Base-by-base conservation (phyloP, 139 green algal species). In the Mesotaenium endlicherianum region DNA sequence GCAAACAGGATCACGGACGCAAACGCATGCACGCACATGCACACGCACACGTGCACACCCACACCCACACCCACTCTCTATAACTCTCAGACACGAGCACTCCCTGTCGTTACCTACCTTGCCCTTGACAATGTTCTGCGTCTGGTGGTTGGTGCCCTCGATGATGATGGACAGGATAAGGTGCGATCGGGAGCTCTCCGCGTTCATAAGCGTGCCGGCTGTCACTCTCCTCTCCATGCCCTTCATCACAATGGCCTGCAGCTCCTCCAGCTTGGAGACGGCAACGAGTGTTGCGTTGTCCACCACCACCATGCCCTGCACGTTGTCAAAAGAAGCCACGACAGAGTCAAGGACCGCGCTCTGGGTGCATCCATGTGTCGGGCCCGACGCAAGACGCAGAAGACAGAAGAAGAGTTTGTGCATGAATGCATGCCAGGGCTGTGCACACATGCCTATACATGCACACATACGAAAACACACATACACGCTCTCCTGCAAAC, bases 101-200 rank as follows among this genome's bases (percentile, higher is more conserved):
- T n/a, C n/a, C n/a, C n/a, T n/a, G n/a, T n/a, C n/a, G 53, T 26
- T 64, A 26, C 20, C 20, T 72, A 88, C 81, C 83, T 89, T 89
- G 26, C 84, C 84, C 55, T 91, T 90, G 26, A 93, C 89, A 17
- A 97, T 88, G 31, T 80, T 84, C 89, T 98, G 94, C 6, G 93
- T 98, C 91, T 98, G 93, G 84, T 97, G 88, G 93, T 99, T 97
- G 77, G 94, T 97, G 45, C 87, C 86, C 91, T 97, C 93, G 59
- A 98, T 93, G 60, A 95, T 92, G 83, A 98, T 89, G 40, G 90
- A 94, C 79, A 98, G 95, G 87, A 98, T 93, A 58, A 98, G 92
- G 92, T 99, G 96, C 16, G 91, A 96, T 57, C 88, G 84, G 2
- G 60, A 85, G 34, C 72, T 87, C 50, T 91, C 88, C 1, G 64